These are phyloP conservation scores for Coemansia sp. DNA, from an alignment of 192 early-diverging fungal species.

Conservation along the genomic window DNA sequence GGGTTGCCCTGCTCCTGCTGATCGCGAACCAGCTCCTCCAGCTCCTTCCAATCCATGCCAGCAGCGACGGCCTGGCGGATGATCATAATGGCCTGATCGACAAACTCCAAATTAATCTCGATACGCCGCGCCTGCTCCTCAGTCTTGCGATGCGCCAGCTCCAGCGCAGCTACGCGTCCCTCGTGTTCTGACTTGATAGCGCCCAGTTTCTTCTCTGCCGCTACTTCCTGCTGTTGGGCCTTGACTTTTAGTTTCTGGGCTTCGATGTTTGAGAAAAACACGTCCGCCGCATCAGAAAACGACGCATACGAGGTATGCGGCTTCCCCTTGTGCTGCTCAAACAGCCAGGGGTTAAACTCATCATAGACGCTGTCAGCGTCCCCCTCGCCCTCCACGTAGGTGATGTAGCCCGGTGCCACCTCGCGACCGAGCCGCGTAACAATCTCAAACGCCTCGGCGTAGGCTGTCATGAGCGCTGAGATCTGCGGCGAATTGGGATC, in stretches of 20 bases:
- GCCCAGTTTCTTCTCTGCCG: slow-evolving; percentile 81
- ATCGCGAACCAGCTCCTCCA: slow-evolving; percentile 81
- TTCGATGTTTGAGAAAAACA: slow-evolving; percentile 91
- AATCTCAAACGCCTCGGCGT: slow-evolving; percentile 71
- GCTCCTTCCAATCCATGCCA: slow-evolving; percentile 96
- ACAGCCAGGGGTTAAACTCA: slow-evolving; percentile 73
- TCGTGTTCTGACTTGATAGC: slow-evolving; percentile 75
- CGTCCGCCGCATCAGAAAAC: slow-evolving; percentile 86
- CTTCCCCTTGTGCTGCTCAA: slow-evolving; percentile 59
- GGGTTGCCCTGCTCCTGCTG: slow-evolving; percentile 76
- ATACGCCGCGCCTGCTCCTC: slow-evolving; percentile 80
- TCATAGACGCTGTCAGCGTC: slow-evolving; percentile 35
- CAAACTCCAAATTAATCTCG: slow-evolving; percentile 76
- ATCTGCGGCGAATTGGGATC: slow-evolving; percentile 57
- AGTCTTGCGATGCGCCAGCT: slow-evolving; percentile 66
- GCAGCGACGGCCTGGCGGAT: slow-evolving; percentile 84
- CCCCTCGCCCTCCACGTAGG: slow-evolving; percentile 12
- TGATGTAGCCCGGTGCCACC: slow-evolving; percentile 45
- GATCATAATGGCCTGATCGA: slow-evolving; percentile 84
- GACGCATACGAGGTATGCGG: slow-evolving; percentile 62
- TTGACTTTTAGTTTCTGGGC: slow-evolving; percentile 74
- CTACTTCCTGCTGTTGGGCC: slow-evolving; percentile 67
- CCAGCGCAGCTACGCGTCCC: slow-evolving; percentile 73
- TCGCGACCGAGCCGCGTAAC: slow-evolving; percentile 55
- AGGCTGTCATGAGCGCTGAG: slow-evolving; percentile 59